Evolutionary conservation across 2,329 filamentous ascomycete species (phyloP), one percentile per base, ranked within the genome.

Genomic region (Chrysosporium queenslandicum): DNA sequence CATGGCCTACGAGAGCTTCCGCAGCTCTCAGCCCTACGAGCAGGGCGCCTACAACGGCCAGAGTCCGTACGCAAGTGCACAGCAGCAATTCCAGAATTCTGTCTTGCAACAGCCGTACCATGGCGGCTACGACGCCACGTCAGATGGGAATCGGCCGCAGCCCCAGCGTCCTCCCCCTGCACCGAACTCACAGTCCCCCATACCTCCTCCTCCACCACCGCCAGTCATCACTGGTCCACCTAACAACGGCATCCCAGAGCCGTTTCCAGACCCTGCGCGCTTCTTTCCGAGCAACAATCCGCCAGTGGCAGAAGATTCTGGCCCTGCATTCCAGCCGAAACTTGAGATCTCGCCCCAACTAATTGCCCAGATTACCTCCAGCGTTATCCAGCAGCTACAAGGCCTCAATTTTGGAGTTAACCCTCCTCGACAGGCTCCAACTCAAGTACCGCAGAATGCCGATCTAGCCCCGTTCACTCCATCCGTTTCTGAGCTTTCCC

Each of bases 331-430:
- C 29, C 42, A 48, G 20, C 42, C 36, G 30, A 50, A 50, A 27
- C 21, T 46, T 36, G 46, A 53, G 14, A 36, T 51, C 16, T 49
- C 50, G 4, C 51, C 54, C 9, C 51, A 56, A 23, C 75, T 80
- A 23, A 77, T 80, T 45, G 46, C 54, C 14, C 54, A 53, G 46
- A 52, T 55, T 29, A 53, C 54, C 16, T 42, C 50, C 14, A 52
- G 43, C 34, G 51, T 56, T 11, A 48, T 51, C 11, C 77, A 79
- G 63, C 77, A 82, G 53, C 70, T 81, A 58, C 79, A 76, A 59
- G 69, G 67, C 37, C 67, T 72, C 45, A 71, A 70, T 42, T 55
- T 71, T 54, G 61, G 67, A 50, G 51, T 52, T 60, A 65, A 63
- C 47, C 46, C 58, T 62, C 68, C 61, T 46, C 62, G 61, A 53